These are phyloP conservation scores for Naganishia sp. DNA, from an alignment of 1,284 basidiomycete species.

Conservation along the genomic window DNA sequence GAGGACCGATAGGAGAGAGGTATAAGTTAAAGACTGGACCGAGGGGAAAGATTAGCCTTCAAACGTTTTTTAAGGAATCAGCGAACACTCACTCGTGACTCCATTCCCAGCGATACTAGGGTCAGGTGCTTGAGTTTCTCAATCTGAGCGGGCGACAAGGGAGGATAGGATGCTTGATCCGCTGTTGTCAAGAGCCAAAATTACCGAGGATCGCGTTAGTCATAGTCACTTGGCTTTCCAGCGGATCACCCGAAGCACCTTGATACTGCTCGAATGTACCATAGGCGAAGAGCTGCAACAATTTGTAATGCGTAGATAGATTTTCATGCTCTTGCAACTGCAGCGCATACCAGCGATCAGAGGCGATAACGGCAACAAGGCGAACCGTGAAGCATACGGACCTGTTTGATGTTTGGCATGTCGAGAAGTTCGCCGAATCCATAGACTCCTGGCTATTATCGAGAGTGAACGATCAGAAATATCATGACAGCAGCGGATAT, in stretches of 20 bases:
- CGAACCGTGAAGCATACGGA: slow-evolving; percentile 48
- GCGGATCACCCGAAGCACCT: slow-evolving; percentile 41
- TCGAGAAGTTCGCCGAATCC: slow-evolving; percentile 86
- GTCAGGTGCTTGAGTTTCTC: slow-evolving; percentile 89
- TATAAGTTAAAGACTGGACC: slow-evolving; percentile 41
- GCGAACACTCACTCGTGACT: slow-evolving; percentile 64
- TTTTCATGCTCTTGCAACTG: slow-evolving; percentile 60
- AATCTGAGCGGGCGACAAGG: slow-evolving; percentile 69
- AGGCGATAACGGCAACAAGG: slow-evolving; percentile 22
- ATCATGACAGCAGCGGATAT: not conserved
- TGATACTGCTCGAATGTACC: slow-evolving; percentile 79
- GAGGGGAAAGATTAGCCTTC: not conserved
- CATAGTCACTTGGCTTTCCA: not conserved
- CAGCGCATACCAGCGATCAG: not conserved
- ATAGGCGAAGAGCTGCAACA: slow-evolving; percentile 85
- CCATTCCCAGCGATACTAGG: slow-evolving; percentile 74
- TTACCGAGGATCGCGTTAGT: not conserved
- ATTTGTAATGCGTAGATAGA: slow-evolving; percentile 63
- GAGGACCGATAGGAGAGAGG: slow-evolving; percentile 53
- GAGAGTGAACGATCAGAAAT: slow-evolving; percentile 32
- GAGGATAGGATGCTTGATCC: slow-evolving; percentile 65
- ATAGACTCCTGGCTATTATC: slow-evolving; percentile 69
- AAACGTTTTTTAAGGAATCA: not conserved
- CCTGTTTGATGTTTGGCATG: slow-evolving; percentile 77
- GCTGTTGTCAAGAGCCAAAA: slow-evolving; percentile 54